These are phyloP conservation scores for Westerdykella ornata DNA, from an alignment of 2,329 filamentous ascomycete species.

Conservation along the genomic window DNA sequence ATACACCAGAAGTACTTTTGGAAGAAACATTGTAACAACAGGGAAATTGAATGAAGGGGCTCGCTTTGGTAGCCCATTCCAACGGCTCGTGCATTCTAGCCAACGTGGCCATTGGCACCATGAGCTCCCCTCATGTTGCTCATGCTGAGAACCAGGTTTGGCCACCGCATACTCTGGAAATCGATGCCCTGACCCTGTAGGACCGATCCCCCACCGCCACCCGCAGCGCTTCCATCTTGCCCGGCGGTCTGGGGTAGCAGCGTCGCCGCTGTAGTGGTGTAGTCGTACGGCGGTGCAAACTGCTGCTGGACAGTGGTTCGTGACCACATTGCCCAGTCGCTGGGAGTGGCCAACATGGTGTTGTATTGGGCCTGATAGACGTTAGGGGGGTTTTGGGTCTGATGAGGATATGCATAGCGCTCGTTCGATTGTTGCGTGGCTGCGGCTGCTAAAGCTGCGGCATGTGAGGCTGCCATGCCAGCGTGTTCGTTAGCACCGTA, in stretches of 20 bases:
- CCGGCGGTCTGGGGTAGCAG: constrained; percentile 28
- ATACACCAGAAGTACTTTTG: no score
- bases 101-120: constrained; percentile 17
- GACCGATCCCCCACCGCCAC: constrained; percentile 16
- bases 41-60: no score
- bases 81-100: constrained; percentile 2
- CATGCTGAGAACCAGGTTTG: constrained; percentile 22
- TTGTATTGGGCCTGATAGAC: constrained; percentile 19
- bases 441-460: constrained; percentile 24
- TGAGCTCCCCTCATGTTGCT: constrained; percentile 4
- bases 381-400: constrained; percentile 12
- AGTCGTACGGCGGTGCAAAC: constrained; percentile 23
- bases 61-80: no score
- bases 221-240: constrained; percentile 16
- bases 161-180: constrained; percentile 22
- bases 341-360: constrained; percentile 20
- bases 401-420: constrained; percentile 18
- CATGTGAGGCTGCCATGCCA: constrained; percentile 26
- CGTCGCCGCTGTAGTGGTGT: constrained; percentile 36
- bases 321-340: constrained; percentile 34
- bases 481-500: constrained; percentile 22
- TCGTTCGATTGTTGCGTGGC: constrained; percentile 17
- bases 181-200: constrained; percentile 15
- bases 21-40: no score
- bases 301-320: constrained; percentile 27